Conservation (phyloP, 176 grass and related monocot genomes). For the Paspalum notatum region DNA sequence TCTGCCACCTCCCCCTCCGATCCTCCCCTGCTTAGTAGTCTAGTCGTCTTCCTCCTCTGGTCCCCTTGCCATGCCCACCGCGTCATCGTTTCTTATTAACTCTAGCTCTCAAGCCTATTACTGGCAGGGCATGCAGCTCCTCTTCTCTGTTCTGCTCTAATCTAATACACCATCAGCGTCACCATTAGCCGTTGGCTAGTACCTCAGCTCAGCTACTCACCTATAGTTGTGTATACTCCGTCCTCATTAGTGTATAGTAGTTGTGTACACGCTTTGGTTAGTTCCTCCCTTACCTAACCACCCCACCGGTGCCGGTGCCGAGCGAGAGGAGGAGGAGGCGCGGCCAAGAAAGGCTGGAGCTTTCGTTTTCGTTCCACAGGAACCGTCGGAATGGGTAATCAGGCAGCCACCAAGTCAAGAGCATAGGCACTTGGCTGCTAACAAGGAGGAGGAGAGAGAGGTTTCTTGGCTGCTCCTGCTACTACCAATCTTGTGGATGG, state of each 20-base stretch:
- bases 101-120: too few relatives aligned
- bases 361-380: background rate
- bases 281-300: background rate
- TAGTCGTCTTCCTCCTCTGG: background rate
- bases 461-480: background rate
- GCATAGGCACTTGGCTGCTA: background rate
- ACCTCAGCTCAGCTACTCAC: slow-evolving; percentile 2
- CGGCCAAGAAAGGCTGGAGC: background rate
- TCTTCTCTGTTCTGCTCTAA: background rate
- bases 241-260: background rate
- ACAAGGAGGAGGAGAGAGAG: background rate
- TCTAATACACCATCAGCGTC: slow-evolving; percentile 21
- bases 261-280: background rate
- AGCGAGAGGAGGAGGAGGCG: background rate
- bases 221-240: background rate
- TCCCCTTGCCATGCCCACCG: slow-evolving; percentile 6
- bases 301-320: background rate
- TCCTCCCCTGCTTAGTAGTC: background rate
- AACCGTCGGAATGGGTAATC: background rate
- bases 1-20: background rate
- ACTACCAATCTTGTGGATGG: slow-evolving; percentile 34
- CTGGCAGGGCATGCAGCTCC: too few relatives aligned
- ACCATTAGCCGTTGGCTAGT: slow-evolving; percentile 10
- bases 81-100: slow-evolving; percentile 35
- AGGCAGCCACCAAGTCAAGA: background rate